phyloP scores from a whole-genome alignment of 306 rosid genomes.

The Quercus dentata region DNA sequence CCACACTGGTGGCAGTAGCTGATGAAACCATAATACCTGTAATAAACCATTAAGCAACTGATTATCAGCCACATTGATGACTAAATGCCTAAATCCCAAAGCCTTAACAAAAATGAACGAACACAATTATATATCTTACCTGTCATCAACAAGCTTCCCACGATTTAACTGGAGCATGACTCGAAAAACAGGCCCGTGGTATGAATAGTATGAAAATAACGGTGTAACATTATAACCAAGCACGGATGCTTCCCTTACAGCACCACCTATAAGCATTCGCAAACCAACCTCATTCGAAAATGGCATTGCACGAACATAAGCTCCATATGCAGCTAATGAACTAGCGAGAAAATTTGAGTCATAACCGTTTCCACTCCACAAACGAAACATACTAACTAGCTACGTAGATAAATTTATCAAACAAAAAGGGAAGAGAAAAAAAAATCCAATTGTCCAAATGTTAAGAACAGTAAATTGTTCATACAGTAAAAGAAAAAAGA shows the following conservation, averaged over 20 bases:
- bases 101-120: background rate
- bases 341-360: conserved; percentile 31
- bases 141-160: conserved; percentile 64
- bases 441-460: no score
- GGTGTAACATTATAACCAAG: conserved; percentile 77
- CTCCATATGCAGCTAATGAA: conserved; percentile 96
- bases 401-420: no score
- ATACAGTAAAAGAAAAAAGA: no score
- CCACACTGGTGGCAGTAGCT: conserved; percentile 76
- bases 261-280: conserved; percentile 98
- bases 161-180: conserved; percentile 76
- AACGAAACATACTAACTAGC: background rate
- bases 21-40: conserved; percentile 72
- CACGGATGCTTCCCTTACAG: conserved; percentile 75
- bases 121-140: conserved; percentile 30
- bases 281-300: conserved; percentile 86
- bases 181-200: conserved; percentile 88
- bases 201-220: conserved; percentile 76
- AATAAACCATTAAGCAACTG: background rate
- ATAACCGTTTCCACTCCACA: background rate
- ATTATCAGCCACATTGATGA: background rate
- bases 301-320: conserved; percentile 82
- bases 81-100: background rate
- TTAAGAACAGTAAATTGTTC: no score
- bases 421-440: no score